Conservation (phyloP, 2,329 filamentous ascomycete species). For the Aspergillus melleus region DNA sequence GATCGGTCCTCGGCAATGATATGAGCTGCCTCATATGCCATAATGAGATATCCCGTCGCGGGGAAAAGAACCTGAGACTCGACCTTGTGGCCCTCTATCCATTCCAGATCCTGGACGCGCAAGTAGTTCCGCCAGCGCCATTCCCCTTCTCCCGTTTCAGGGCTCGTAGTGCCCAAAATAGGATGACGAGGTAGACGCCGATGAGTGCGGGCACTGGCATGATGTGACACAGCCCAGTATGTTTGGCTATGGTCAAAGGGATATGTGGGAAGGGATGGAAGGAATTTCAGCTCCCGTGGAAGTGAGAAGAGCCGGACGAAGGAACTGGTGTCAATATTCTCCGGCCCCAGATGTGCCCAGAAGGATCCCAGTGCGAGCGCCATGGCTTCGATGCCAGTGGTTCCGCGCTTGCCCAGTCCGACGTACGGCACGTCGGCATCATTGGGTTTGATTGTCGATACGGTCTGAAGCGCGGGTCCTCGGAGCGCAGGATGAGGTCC, state of each 20-base stretch:
- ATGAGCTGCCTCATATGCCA: conserved; percentile 21
- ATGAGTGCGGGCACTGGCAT: neutral
- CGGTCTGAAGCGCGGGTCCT: conserved; percentile 22
- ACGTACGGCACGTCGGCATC: conserved; percentile 11
- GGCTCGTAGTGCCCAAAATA: conserved; percentile 6
- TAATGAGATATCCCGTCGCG: conserved; percentile 15
- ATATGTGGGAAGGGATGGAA: conserved; percentile 16
- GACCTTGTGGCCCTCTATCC: conserved; percentile 48
- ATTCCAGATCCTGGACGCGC: conserved; percentile 42
- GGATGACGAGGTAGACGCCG: neutral
- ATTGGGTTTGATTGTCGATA: conserved; percentile 2
- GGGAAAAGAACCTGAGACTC: conserved; percentile 15
- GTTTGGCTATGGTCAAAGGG: conserved; percentile 10
- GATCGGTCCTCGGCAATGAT: neutral
- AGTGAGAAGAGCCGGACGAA: conserved; percentile 1
- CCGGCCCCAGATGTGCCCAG: conserved; percentile 5
- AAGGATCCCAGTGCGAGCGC: conserved; percentile 4
- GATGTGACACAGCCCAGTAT: conserved; percentile 6
- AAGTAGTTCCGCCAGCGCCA: conserved; percentile 47
- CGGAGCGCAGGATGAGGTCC: conserved; percentile 37
- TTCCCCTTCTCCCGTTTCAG: conserved; percentile 7
- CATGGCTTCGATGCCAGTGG: neutral
- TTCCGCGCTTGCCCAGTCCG: neutral
- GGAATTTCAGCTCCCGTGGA: neutral
- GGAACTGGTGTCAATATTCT: neutral